Percentiles rank a stretch among this genome's conserved stretches.
Conservation (phyloP, 2,329 filamentous ascomycete species). For the Colletotrichum magnum region DNA sequence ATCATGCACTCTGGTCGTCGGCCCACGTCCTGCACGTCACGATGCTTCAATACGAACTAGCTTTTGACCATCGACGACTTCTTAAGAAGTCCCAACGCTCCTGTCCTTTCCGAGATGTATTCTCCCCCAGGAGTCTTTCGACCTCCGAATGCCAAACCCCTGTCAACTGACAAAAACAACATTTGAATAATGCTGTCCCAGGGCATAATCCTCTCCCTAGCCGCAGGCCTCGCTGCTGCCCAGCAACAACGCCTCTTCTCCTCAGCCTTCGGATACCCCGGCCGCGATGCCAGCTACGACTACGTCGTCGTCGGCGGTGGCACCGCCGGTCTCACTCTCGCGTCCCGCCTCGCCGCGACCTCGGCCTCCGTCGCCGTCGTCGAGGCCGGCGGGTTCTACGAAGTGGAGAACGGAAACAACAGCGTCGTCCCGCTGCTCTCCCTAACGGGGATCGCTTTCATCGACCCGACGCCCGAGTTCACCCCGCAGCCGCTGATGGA, state of each 20-base stretch:
- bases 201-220: conserved; percentile 2
- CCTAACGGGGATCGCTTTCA: conserved; percentile 37
- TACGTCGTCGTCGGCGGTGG: conserved; percentile 54
- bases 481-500: conserved; percentile 47
- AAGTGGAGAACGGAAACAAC: conserved; percentile 48
- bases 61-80: background rate
- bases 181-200: conserved; percentile 1
- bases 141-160: background rate
- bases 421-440: conserved; percentile 44
- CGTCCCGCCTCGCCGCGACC: conserved; percentile 50
- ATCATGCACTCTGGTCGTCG: background rate
- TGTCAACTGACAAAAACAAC: background rate
- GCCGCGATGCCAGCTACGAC: conserved; percentile 40
- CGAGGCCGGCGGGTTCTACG: conserved; percentile 54
- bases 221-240: background rate
- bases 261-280: conserved; percentile 40
- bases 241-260: conserved; percentile 26
- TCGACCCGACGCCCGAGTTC: conserved; percentile 40
- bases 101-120: background rate
- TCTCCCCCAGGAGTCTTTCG: background rate
- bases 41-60: too few relatives aligned
- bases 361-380: conserved; percentile 53
- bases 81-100: background rate
- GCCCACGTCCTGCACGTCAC: background rate
- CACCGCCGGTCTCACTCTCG: conserved; percentile 53